Base-by-base conservation (phyloP, 345 rosid species). In the Citrus cavaleriei region DNA sequence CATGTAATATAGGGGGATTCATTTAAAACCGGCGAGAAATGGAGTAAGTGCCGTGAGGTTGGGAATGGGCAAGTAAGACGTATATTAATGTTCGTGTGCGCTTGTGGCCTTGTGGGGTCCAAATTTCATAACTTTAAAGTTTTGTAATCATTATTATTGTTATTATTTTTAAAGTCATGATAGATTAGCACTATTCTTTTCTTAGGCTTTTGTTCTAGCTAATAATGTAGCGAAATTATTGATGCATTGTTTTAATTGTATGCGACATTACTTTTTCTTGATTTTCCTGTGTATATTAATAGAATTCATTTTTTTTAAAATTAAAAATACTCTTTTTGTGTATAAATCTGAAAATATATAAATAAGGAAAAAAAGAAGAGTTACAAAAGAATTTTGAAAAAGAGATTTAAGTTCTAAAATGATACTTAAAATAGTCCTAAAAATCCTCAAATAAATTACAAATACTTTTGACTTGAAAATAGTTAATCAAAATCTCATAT, bases 1-100 rank as follows among this genome's bases (percentile, higher is more conserved):
- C 0, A 30, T 30, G 30, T 2, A 30, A 30, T 30, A 30, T 2
- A 0, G 0, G 3, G 0, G 0, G 3, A 30, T 30, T 30, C 2
- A 10, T 57, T 42, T 5, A 38, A 37, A 7, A 8, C 2, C 4
- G 4, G 65, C 32, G 9, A 28, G 13, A 12, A 27, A 27, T 28
- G 19, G 65, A 55, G 55, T 30, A 65, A 30, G 2, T 72, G 25
- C 46, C 32, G 18, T 2, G 51, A 0, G 35, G 13, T 24, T 34
- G 21, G 73, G 49, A 42, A 38, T 30, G 73, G 72, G 10, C 58
- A 65, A 55, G 77, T 42, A n/a, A 54, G 14, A 22, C 19, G 13
- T 34, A 7, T n/a, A 27, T n/a, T 34, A 5, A 32, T 14, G 65
- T 25, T 13, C 18, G 60, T 6, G 67, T 59, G 32, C n/a, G 51